Conservation (phyloP, 306 rosid genomes). For the Leucaena leucocephala region DNA sequence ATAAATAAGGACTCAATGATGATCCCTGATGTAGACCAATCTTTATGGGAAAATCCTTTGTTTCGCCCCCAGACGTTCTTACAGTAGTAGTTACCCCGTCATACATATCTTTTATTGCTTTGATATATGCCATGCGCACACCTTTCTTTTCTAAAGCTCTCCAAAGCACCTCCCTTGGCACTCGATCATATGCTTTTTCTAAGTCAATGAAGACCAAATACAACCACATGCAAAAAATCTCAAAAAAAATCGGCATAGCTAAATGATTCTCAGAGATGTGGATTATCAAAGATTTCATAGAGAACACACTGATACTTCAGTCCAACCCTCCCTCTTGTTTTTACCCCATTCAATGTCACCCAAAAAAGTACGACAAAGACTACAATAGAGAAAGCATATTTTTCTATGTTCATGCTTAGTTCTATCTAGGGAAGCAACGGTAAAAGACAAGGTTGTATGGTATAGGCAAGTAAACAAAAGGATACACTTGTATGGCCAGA, state of each 20-base stretch:
- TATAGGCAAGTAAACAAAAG: constrained; percentile 34
- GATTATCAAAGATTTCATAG: not conserved
- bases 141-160: too few relatives aligned
- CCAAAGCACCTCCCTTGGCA: too few relatives aligned
- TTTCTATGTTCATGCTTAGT: constrained; percentile 4
- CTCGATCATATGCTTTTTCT: too few relatives aligned
- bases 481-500: constrained; percentile 93
- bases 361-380: not conserved
- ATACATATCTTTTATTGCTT: too few relatives aligned
- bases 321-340: too few relatives aligned
- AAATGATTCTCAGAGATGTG: not conserved
- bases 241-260: not conserved
- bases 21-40: too few relatives aligned
- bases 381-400: not conserved
- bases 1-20: too few relatives aligned
- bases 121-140: too few relatives aligned
- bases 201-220: too few relatives aligned
- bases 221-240: not conserved
- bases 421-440: constrained; percentile 23
- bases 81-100: too few relatives aligned
- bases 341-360: not conserved
- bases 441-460: not conserved
- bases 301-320: not conserved
- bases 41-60: too few relatives aligned
- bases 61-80: too few relatives aligned